Evolutionary conservation across 2,329 filamentous ascomycete species (phyloP).

Genomic region (Aspergillus pseudoglaucus): DNA sequence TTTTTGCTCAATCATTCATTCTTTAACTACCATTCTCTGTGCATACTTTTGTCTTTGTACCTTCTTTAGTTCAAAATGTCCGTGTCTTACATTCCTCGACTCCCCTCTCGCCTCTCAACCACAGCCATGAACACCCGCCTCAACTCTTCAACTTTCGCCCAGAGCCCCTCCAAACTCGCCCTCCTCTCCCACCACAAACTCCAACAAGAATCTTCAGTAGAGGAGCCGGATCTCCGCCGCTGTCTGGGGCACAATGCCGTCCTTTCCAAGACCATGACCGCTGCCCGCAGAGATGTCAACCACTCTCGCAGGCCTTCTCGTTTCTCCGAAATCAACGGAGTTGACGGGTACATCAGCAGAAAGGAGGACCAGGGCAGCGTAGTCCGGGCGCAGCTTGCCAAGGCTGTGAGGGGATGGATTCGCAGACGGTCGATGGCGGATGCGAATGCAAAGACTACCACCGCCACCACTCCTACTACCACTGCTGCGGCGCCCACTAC

Average conservation of each 20-base stretch:
- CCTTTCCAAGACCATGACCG: background rate
- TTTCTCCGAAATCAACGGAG: background rate
- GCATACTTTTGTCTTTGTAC: background rate
- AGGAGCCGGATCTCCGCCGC: conserved; percentile 19
- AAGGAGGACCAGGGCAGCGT: background rate
- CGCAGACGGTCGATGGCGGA: background rate
- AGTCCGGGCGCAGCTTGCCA: conserved; percentile 9
- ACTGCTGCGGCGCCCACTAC: background rate
- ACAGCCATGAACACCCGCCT: background rate
- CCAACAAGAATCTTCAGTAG: conserved; percentile 6
- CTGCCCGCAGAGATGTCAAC: background rate
- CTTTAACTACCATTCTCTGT: background rate
- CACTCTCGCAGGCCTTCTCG: background rate
- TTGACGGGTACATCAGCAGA: background rate
- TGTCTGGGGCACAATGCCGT: conserved; percentile 13
- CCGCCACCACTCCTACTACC: background rate
- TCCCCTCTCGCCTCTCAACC: background rate
- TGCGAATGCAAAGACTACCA: background rate
- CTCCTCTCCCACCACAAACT: conserved; percentile 14
- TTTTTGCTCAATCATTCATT: background rate
- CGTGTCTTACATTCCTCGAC: background rate
- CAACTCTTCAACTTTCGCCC: no score
- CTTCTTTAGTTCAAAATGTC: no score
- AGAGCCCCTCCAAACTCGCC: conserved; percentile 1
- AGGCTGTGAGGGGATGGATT: conserved; percentile 7